A percentile compares a stretch with the other conserved stretches of the same genome.
phyloP scores from a whole-genome alignment of 306 rosid species.

The Cicer chorassanicum region DNA sequence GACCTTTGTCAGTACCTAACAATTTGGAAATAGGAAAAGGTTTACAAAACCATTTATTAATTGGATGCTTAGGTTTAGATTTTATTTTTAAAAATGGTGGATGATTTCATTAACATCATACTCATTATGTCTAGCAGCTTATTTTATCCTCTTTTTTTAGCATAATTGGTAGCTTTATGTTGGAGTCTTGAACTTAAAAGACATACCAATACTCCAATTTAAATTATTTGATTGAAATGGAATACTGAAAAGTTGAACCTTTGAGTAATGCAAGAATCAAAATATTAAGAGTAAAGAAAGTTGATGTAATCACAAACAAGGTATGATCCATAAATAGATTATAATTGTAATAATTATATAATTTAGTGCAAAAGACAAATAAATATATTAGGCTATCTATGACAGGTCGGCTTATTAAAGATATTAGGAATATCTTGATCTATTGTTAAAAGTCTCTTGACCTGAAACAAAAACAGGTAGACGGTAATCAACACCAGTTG shows the following conservation, averaged over 20 bases:
- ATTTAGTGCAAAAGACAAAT: neutral
- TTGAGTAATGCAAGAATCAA: neutral
- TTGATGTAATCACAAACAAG: too few relatives aligned
- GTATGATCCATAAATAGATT: too few relatives aligned
- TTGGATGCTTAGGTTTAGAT: neutral
- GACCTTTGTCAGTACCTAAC: too few relatives aligned
- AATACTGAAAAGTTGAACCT: neutral
- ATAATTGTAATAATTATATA: too few relatives aligned
- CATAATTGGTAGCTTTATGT: conserved; percentile 2
- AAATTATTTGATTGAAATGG: conserved; percentile 26
- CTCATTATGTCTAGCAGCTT: neutral
- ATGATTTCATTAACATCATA: conserved; percentile 9
- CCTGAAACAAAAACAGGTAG: neutral
- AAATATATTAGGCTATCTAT: neutral
- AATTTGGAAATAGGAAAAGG: neutral
- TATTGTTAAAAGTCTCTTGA: too few relatives aligned
- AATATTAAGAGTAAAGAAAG: too few relatives aligned
- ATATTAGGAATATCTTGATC: neutral
- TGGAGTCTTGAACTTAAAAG: conserved; percentile 7
- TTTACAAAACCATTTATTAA: neutral
- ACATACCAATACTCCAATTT: neutral
- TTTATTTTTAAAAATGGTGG: neutral
- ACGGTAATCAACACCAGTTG: neutral
- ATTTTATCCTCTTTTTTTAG: neutral
- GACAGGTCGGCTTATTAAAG: neutral